Conservation (phyloP, 306 rosid species). For the Malus sieversii region DNA sequence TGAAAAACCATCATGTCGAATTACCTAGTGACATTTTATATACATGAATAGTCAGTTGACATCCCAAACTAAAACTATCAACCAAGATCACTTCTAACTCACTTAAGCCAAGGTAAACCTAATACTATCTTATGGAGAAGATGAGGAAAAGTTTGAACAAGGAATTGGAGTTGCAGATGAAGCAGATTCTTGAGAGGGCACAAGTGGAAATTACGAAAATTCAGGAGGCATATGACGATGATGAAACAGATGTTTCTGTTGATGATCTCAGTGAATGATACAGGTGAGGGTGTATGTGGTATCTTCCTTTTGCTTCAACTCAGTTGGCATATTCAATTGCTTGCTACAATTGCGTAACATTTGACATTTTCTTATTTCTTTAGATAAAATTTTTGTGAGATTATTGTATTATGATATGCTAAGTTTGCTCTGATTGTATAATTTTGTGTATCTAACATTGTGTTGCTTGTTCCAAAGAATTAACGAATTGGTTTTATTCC, state of each 20-base stretch:
- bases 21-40: too few species aligned
- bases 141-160: conserved; percentile 59
- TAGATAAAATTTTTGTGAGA: not conserved
- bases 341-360: not conserved
- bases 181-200: conserved; percentile 71
- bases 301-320: not conserved
- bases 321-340: conserved; percentile 8
- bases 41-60: too few species aligned
- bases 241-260: conserved; percentile 29
- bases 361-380: not conserved
- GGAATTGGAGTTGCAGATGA: conserved; percentile 75
- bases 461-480: not conserved
- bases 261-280: conserved; percentile 20
- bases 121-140: conserved; percentile 37
- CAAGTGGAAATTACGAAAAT: conserved; percentile 56
- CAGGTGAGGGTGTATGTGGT: conserved; percentile 2
- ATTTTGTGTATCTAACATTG: not conserved
- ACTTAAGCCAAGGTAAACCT: too few species aligned
- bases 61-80: too few species aligned
- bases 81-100: too few species aligned
- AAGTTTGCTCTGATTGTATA: conserved; percentile 7
- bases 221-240: conserved; percentile 42
- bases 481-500: not conserved
- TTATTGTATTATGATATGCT: not conserved
- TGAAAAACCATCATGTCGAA: too few species aligned